These are phyloP conservation scores for Colletotrichum higginsianum DNA, from an alignment of 2,329 filamentous ascomycete species.

Conservation along the genomic window DNA sequence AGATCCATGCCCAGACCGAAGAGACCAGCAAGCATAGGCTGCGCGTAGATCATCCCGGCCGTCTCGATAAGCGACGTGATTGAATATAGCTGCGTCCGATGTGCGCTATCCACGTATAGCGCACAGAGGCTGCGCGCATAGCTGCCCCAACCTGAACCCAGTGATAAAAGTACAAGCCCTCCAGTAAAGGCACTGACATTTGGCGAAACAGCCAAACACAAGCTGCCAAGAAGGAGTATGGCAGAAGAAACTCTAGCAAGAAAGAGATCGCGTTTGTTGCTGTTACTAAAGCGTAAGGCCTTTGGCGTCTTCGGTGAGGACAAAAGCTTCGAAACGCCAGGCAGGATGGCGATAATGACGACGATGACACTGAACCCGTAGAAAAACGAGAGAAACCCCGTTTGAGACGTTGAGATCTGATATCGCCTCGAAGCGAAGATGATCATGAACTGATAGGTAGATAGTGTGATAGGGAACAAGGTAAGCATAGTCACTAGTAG, in stretches of 20 bases:
- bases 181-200: conserved; percentile 46
- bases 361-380: conserved; percentile 49
- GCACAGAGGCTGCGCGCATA: conserved; percentile 48
- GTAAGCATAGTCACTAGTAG: conserved; percentile 47
- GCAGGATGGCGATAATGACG: conserved; percentile 48
- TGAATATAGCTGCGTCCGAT: conserved; percentile 49
- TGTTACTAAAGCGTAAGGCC: conserved; percentile 45
- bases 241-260: conserved; percentile 47
- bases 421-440: conserved; percentile 52
- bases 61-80: conserved; percentile 46
- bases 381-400: conserved; percentile 50
- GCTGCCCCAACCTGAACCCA: conserved; percentile 48
- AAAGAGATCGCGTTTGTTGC: conserved; percentile 48
- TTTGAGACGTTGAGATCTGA: conserved; percentile 48
- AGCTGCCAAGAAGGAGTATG: conserved; percentile 44
- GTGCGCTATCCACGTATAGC: conserved; percentile 48
- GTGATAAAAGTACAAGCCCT: conserved; percentile 49
- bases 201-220: conserved; percentile 48
- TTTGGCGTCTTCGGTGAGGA: conserved; percentile 43
- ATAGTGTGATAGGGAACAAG: conserved; percentile 14
- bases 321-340: conserved; percentile 45
- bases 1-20: conserved; percentile 50
- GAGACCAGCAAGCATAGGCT: conserved; percentile 48
- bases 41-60: conserved; percentile 46
- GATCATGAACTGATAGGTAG: conserved; percentile 43